Conservation (phyloP, 2,329 filamentous ascomycete genomes). For the Zymoseptoria ardabiliae region DNA sequence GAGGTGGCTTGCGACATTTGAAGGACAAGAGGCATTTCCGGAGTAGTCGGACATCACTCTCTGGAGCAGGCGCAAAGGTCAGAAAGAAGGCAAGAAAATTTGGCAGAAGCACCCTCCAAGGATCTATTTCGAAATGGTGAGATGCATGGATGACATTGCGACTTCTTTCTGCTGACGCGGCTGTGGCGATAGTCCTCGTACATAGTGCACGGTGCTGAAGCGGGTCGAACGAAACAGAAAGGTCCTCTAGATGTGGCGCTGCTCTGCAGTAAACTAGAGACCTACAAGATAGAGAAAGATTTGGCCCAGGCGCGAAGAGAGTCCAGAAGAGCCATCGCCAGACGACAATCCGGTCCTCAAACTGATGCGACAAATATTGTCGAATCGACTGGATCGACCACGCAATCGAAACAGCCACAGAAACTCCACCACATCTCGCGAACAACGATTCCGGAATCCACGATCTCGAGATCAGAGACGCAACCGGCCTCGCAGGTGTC, state of each 20-base stretch:
- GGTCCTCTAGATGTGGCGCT: slow-evolving; percentile 9
- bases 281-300: slow-evolving; percentile 15
- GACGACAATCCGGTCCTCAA: slow-evolving; percentile 10
- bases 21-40: background rate
- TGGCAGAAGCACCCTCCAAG: too few species aligned
- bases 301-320: slow-evolving; percentile 5
- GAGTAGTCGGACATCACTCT: too few species aligned
- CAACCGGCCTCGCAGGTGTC: too few species aligned
- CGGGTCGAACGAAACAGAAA: slow-evolving; percentile 1
- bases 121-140: background rate
- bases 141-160: background rate
- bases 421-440: slow-evolving; percentile 3
- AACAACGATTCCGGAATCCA: background rate
- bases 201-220: background rate
- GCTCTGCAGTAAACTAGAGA: slow-evolving; percentile 17
- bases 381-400: background rate
- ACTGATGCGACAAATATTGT: slow-evolving; percentile 12
- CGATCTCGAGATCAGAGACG: background rate
- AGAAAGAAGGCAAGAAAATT: too few species aligned
- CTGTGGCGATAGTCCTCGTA: background rate
- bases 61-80: too few species aligned
- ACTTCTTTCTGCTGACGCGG: background rate
- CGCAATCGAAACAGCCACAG: slow-evolving; percentile 1
- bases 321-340: slow-evolving; percentile 8
- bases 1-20: background rate